phyloP scores from a whole-genome alignment of 148 eudicot genomes.

The Rhododendron henanense region DNA sequence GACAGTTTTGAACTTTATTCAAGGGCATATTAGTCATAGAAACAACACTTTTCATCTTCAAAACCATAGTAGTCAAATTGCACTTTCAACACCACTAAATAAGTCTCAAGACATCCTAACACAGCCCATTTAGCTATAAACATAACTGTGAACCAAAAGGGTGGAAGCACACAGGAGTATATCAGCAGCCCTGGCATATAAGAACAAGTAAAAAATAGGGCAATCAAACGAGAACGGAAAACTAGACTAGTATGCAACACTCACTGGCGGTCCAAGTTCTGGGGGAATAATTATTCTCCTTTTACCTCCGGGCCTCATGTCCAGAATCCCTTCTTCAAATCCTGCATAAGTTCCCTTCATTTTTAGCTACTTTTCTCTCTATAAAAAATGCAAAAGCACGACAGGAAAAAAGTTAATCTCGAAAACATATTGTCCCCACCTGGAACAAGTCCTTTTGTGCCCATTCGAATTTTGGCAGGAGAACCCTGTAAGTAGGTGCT shows the following conservation, averaged over 20 bases:
- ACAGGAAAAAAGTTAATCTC: neutral
- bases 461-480: conserved; percentile 92
- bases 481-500: conserved; percentile 86
- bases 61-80: neutral
- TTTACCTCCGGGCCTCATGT: conserved; percentile 98
- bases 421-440: conserved; percentile 27
- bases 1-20: neutral
- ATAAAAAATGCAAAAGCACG: neutral
- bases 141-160: neutral
- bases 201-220: neutral
- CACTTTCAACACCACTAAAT: neutral
- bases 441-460: conserved; percentile 86
- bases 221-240: neutral
- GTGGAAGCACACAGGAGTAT: neutral
- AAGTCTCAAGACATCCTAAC: neutral
- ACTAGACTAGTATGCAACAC: conserved; percentile 20
- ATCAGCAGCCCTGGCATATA: neutral
- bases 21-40: neutral
- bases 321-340: conserved; percentile 84
- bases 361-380: neutral
- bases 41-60: neutral
- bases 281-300: conserved; percentile 96
- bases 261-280: conserved; percentile 96
- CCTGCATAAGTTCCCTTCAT: conserved; percentile 38
- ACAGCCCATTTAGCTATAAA: neutral